phyloP scores from a whole-genome alignment of 805 yeast genomes.

The Spathaspora arborariae region DNA sequence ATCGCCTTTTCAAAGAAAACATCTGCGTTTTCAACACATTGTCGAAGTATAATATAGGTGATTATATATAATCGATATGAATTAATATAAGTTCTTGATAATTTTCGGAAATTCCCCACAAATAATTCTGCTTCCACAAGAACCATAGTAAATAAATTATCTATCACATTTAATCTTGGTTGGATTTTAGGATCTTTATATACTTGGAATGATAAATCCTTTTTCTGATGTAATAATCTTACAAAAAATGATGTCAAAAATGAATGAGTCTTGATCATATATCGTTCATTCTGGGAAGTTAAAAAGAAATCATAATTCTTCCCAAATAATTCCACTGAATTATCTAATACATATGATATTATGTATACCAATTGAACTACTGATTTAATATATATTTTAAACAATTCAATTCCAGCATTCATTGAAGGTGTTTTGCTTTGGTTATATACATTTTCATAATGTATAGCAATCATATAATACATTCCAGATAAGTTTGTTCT shows the following conservation, averaged over 20 bases:
- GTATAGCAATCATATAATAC: constrained; percentile 38
- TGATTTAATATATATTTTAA: constrained; percentile 37
- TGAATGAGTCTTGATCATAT: constrained; percentile 39
- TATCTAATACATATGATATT: constrained; percentile 40
- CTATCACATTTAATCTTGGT: constrained; percentile 27
- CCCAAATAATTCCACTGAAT: constrained; percentile 40
- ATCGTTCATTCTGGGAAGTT: constrained; percentile 34
- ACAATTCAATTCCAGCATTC: constrained; percentile 38
- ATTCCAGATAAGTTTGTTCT: constrained; percentile 38
- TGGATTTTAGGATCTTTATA: constrained; percentile 12
- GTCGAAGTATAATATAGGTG: constrained; percentile 37
- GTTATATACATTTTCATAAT: constrained; percentile 33
- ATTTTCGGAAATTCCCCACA: constrained; percentile 38
- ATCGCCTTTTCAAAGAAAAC: constrained; percentile 29
- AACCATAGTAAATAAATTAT: constrained; percentile 27
- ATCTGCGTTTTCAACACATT: constrained; percentile 37
- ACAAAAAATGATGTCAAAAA: constrained; percentile 37
- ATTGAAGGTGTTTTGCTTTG: constrained; percentile 26
- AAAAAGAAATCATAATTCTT: constrained; percentile 34
- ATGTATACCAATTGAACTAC: constrained; percentile 41
- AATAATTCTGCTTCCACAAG: constrained; percentile 38
- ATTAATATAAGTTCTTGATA: constrained; percentile 35
- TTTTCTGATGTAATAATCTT: constrained; percentile 35
- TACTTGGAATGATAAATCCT: constrained; percentile 22
- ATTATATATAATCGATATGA: constrained; percentile 40